Percentiles rank a stretch among this genome's conserved stretches.
Evolutionary conservation across 495 filamentous ascomycete genomes (phyloP).

Genomic region (Tuber borchii): DNA sequence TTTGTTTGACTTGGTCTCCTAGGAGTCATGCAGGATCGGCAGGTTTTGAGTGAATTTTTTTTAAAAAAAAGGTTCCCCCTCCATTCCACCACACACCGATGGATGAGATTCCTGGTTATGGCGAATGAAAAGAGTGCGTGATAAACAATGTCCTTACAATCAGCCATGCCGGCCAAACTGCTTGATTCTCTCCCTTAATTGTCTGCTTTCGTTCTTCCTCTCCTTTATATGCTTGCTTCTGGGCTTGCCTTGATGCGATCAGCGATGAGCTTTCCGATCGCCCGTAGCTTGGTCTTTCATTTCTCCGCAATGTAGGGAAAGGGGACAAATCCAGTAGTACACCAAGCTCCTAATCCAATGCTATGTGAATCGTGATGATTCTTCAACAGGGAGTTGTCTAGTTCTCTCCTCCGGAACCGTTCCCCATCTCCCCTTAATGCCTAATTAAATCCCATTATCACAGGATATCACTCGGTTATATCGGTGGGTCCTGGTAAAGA

Average conservation of each 20-base stretch:
- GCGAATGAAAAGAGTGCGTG: background rate
- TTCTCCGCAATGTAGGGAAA: background rate
- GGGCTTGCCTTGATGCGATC: background rate
- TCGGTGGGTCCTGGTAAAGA: background rate
- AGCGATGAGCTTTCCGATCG: background rate
- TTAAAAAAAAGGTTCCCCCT: background rate
- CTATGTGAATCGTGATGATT: background rate
- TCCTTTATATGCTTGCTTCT: background rate
- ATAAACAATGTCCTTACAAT: background rate
- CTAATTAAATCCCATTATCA: background rate
- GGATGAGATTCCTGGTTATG: background rate
- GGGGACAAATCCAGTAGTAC: background rate
- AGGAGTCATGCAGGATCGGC: background rate
- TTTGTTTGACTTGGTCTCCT: background rate
- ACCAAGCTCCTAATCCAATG: background rate
- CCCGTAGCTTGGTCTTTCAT: background rate
- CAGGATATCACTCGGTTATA: background rate
- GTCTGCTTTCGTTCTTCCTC: background rate
- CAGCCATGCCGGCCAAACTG: background rate
- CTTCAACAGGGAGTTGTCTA: background rate
- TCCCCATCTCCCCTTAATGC: background rate
- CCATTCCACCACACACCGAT: background rate
- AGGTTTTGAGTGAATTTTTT: constrained; percentile 3
- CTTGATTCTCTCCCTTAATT: background rate
- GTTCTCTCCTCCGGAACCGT: background rate